phyloP scores from a whole-genome alignment of 2,329 filamentous ascomycete species.

The Aciculosporium take region DNA sequence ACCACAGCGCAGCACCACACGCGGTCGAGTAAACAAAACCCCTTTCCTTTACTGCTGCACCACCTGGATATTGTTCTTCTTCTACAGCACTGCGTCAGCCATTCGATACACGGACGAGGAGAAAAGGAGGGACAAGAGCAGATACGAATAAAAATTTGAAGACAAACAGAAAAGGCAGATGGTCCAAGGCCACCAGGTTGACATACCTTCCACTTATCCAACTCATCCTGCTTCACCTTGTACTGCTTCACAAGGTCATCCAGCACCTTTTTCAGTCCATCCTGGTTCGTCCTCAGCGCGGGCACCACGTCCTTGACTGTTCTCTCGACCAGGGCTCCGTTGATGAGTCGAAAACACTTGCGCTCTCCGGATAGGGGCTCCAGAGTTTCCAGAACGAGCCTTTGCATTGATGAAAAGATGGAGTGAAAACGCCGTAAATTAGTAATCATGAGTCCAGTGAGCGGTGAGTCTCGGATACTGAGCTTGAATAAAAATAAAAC shows the following conservation, averaged over 20 bases:
- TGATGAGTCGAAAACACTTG: conserved; percentile 98
- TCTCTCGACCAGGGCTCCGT: conserved; percentile 86
- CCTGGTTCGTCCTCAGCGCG: conserved; percentile 81
- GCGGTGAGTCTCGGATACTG: conserved; percentile 27
- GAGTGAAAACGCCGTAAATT: background rate
- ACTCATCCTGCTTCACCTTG: conserved; percentile 82
- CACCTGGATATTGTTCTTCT: conserved; percentile 80
- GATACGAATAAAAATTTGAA: background rate
- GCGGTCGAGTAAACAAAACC: too few relatives aligned
- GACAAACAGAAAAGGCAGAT: background rate
- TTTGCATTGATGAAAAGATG: conserved; percentile 23
- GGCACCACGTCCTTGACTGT: conserved; percentile 89
- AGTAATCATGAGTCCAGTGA: conserved; percentile 7
- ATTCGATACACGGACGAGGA: background rate
- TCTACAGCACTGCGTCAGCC: conserved; percentile 33
- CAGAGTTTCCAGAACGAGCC: conserved; percentile 87
- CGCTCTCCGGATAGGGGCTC: conserved; percentile 68
- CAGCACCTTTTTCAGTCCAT: conserved; percentile 84
- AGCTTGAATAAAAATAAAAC: background rate
- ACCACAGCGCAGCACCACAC: too few relatives aligned
- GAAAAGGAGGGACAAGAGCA: too few relatives aligned
- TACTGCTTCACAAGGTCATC: conserved; percentile 95
- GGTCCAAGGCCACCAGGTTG: background rate
- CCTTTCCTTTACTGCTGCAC: conserved; percentile 53
- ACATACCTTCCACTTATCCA: conserved; percentile 96